Evolutionary conservation across 805 yeast species (phyloP), one percentile per base, ranked within the genome.

Genomic region (Alloascoidea africana): DNA sequence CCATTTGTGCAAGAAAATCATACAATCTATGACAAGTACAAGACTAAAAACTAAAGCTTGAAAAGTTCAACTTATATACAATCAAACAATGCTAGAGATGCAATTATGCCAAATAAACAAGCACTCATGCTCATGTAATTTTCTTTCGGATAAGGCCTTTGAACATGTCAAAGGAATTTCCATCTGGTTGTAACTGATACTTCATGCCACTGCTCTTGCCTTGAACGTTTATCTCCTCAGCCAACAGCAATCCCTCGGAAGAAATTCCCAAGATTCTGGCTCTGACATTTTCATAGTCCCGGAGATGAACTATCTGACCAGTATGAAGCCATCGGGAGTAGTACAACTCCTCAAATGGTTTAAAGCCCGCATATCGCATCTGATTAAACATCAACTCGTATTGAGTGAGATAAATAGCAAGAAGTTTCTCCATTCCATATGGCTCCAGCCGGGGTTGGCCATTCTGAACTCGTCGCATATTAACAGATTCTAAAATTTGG

Each of bases 91-190:
- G n/a, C n/a, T n/a, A n/a, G n/a, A n/a, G n/a, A n/a, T n/a, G n/a
- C n/a, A n/a, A n/a, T n/a, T n/a, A n/a, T n/a, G n/a, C n/a, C n/a
- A n/a, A n/a, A n/a, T n/a, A n/a, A n/a, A n/a, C n/a, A n/a, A n/a
- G n/a, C 30, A 23, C n/a, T 8, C 8, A 23, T 23, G 13, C n/a
- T 23, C 30, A 23, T 23, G 8, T 23, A 23, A 8, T 56, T 50
- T 76, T 79, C 42, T 63, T 75, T 14, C 76, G 80, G 14, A 89
- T 80, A 44, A 91, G 63, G 0, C 97, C 97, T 46, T 70, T 79
- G 61, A 91, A 81, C 67, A 91, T 87, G 54, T 91, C 97, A 51
- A 91, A 91, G 2, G 96, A 84, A 53, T 91, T 91, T 1, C 99
- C 98, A 56, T 91, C 98, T 0, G 99, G 97, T 54, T 87, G 96